phyloP scores from a whole-genome alignment of 352 stramenopile species.

The Globisporangium alternatum region DNA sequence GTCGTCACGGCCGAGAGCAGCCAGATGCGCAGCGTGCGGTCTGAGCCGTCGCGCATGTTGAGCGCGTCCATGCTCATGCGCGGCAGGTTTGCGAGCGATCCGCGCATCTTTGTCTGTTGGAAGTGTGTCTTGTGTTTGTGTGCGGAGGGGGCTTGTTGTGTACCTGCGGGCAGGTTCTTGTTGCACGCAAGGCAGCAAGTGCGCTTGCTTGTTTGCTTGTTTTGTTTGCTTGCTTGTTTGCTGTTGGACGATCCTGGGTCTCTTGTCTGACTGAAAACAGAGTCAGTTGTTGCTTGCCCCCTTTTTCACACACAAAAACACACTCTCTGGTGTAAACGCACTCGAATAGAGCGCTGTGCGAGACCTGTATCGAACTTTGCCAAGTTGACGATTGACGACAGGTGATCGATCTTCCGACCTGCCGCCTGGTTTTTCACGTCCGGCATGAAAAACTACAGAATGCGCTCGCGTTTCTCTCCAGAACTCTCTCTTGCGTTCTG shows the following conservation, averaged over 20 bases:
- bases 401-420: background rate
- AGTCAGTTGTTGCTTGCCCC: background rate
- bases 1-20: slow-evolving; percentile 54
- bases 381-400: background rate
- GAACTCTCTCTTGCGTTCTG: too few relatives aligned
- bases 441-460: background rate
- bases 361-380: background rate
- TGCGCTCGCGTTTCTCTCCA: too few relatives aligned
- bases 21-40: slow-evolving; percentile 61
- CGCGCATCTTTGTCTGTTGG: slow-evolving; percentile 26
- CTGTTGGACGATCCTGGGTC: background rate
- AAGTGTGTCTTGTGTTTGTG: background rate
- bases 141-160: background rate
- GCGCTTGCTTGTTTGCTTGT: background rate
- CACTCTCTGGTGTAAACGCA: background rate
- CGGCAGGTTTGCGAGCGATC: slow-evolving; percentile 27
- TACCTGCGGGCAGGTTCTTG: slow-evolving; percentile 11
- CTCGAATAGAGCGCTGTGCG: slow-evolving; percentile 9
- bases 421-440: background rate
- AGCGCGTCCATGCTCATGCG: slow-evolving; percentile 57
- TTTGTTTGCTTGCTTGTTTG: background rate
- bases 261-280: background rate
- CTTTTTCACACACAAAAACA: background rate
- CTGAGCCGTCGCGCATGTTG: slow-evolving; percentile 40
- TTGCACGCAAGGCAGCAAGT: slow-evolving; percentile 2